Evolutionary conservation across 352 stramenopile genomes (phyloP), one percentile per base, ranked within the genome.

Genomic region (Pythium phragmitis): DNA sequence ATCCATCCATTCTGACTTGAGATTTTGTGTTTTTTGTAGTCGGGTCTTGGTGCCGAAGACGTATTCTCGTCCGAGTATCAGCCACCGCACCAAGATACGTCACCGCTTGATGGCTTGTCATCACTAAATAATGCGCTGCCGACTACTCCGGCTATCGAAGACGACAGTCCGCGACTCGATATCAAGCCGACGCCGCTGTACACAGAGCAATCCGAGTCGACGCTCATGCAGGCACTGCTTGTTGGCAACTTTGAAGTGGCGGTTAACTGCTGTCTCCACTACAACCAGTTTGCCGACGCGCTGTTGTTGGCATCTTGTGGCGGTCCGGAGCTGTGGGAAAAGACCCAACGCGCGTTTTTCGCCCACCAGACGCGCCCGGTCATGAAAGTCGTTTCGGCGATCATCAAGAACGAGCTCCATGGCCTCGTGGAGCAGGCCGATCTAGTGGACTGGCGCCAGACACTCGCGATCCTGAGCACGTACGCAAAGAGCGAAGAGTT

Each of bases 401-500:
- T 99, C 37, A 98, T 99, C 73, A 98, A 98, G 72, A 96, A 94
- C 53, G 88, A 98, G 63, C 74, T 99, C 6, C 74, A 66, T 28
- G 72, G 77, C 17, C 79, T 96, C 26, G 88, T 87, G 17, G 90
- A 97, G 30, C 74, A 97, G 37, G 97, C 91, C 1, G 87, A 98
- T 64, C 76, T 98, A n/a, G 65, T 68, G 16, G 92, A 98, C 47
- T 99, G 97, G 97, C 87, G 91, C 56, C 96, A 99, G 70, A 99
- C 97, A 17, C 72, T 99, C 26, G 97, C 97, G 4, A 98, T 99
- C 58, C 70, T 99, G 47, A 98, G 89, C 26, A 99, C 97, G 3
- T 99, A 99, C 75, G 96, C 88, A 21, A 97, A 98, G 73, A 97
- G 88, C 48, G 95, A 99, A 49, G 93, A 99, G 76, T 99, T 99